These are phyloP conservation scores for Leucosporidium creatinivorum DNA, from an alignment of 768 basidiomycete genomes.

Conservation along the genomic window DNA sequence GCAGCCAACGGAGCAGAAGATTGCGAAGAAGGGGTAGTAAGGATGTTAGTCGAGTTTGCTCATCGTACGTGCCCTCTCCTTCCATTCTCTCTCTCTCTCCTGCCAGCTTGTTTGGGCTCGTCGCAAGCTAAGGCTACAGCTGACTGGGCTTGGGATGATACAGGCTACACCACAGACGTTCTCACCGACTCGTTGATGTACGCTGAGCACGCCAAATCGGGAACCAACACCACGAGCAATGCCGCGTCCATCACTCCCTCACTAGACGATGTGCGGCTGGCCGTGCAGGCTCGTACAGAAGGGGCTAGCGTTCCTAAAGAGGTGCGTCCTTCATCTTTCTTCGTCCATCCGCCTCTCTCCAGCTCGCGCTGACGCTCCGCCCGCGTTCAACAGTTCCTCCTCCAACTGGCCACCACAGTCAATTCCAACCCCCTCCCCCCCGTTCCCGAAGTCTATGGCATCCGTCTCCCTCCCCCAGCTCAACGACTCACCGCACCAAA, in stretches of 20 bases:
- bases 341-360: neutral
- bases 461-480: slow-evolving; percentile 43
- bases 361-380: neutral
- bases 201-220: slow-evolving; percentile 42
- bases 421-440: slow-evolving; percentile 45
- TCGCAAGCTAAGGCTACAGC: no score
- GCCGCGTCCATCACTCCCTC: slow-evolving; percentile 9
- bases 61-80: slow-evolving; percentile 40
- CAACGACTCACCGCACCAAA: slow-evolving; percentile 45
- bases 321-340: slow-evolving; percentile 34
- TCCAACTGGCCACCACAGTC: slow-evolving; percentile 42
- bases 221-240: slow-evolving; percentile 37
- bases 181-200: slow-evolving; percentile 42
- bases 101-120: neutral
- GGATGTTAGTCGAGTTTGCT: slow-evolving; percentile 46
- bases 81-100: slow-evolving; percentile 14
- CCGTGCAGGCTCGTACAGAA: slow-evolving; percentile 43
- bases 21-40: slow-evolving; percentile 46
- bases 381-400: slow-evolving; percentile 41
- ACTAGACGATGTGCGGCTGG: slow-evolving; percentile 44
- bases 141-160: no score
- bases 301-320: slow-evolving; percentile 45
- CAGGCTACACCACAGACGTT: slow-evolving; percentile 47
- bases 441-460: slow-evolving; percentile 44
- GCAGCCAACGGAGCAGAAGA: slow-evolving; percentile 45